phyloP scores from a whole-genome alignment of 2,329 filamentous ascomycete genomes.

The Trichophyton benhamiae region DNA sequence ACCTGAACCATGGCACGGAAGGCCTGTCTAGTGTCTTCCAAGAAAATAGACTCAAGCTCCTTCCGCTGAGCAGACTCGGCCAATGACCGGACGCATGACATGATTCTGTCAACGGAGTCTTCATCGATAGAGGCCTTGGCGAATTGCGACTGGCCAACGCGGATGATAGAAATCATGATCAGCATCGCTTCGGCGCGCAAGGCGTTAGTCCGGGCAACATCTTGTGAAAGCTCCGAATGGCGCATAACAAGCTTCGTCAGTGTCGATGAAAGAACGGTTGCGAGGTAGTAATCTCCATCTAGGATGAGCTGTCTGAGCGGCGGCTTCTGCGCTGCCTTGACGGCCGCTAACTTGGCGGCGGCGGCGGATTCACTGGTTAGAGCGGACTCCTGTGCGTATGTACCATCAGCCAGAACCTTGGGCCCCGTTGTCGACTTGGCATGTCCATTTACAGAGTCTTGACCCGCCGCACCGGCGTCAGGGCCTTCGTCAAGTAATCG shows the following conservation, averaged over 20 bases:
- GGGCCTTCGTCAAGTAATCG: constrained; percentile 71
- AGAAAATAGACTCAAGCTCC: constrained; percentile 80
- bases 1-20: constrained; percentile 96
- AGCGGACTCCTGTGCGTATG: constrained; percentile 92
- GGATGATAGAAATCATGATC: constrained; percentile 98
- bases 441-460: constrained; percentile 67
- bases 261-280: constrained; percentile 87
- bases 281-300: constrained; percentile 93
- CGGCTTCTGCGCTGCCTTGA: constrained; percentile 94
- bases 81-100: constrained; percentile 88
- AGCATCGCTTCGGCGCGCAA: constrained; percentile 95
- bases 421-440: constrained; percentile 61
- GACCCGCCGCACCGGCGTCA: constrained; percentile 54
- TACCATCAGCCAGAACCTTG: constrained; percentile 89
- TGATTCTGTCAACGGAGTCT: constrained; percentile 95
- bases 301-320: constrained; percentile 88
- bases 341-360: constrained; percentile 83
- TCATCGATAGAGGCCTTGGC: constrained; percentile 96
- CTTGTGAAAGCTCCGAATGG: constrained; percentile 81
- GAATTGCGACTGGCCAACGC: constrained; percentile 96
- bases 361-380: constrained; percentile 84
- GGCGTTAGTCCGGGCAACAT: constrained; percentile 78
- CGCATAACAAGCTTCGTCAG: constrained; percentile 97
- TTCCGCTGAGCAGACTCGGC: constrained; percentile 83
- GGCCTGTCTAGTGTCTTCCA: constrained; percentile 87